Base-by-base conservation (phyloP, 176 grass and related monocot species). In the Oryza rufipogon region DNA sequence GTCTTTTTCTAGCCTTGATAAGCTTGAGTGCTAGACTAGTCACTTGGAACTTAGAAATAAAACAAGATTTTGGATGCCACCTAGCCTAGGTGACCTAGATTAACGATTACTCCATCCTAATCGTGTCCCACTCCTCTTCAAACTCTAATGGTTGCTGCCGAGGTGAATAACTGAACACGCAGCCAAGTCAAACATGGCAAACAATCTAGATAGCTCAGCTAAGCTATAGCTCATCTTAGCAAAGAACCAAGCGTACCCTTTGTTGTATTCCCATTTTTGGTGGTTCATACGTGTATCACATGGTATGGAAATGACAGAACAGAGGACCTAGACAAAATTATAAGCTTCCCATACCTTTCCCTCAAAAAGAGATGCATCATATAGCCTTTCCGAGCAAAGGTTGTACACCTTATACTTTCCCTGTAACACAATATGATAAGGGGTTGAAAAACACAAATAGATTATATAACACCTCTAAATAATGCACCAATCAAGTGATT, bases 321-420 rank as follows among this genome's bases (percentile, higher is more conserved):
- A 66, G 7, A 11, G 15, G 49, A 71, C 64, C 17, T 23, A 81
- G 7, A 85, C 7, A 89, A 77, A 67, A 65, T 12, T 66, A n/a
- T 71, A 77, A 88, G 71, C 44, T 70, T 73, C 12, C 23, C 66
- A 86, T 87, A 99, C 96, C 93, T 99, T 99, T 90, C 96, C 96
- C 84, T 99, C 96, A 85, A 99, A 95, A 45, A 99, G 91, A 36
- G 96, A 99, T 74, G 96, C 91, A 73, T 99, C 96, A 80, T 99
- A 99, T 25, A 99, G 77, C 88, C 96, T 87, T 86, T 99, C 96
- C 10, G 96, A 99, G 65, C 96, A 99, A 66, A 99, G 96, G 77
- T 99, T 99, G 79, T 99, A 99, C 26, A 99, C 96, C 84, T 99
- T 99, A 89, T 99, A 99, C 81, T 96, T 99, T 1, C 96, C 93